These are phyloP conservation scores for Petunia secreta DNA, from an alignment of 257 asterid species.

Conservation along the genomic window DNA sequence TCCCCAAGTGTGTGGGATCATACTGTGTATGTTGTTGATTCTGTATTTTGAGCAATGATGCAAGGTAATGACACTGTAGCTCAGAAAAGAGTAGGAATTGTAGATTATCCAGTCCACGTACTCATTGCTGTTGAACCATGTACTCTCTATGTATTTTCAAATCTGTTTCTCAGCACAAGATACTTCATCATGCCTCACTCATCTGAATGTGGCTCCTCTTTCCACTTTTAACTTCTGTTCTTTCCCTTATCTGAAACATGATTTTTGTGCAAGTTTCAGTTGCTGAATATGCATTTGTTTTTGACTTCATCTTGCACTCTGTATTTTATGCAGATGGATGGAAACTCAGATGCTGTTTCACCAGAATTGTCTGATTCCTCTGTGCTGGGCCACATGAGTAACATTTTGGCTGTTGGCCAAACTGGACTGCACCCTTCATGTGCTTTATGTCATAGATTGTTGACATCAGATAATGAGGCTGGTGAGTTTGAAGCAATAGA, in stretches of 20 bases:
- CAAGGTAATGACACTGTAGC: not conserved
- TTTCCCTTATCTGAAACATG: not conserved
- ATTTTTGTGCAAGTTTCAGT: constrained; percentile 2
- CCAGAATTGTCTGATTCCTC: constrained; percentile 46
- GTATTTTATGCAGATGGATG: constrained; percentile 37
- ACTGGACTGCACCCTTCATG: constrained; percentile 41
- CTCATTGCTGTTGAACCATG: constrained; percentile 3
- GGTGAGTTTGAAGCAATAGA: constrained; percentile 52
- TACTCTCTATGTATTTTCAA: not conserved
- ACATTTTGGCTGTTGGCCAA: constrained; percentile 31
- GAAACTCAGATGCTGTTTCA: constrained; percentile 42
- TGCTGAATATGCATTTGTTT: constrained; percentile 17
- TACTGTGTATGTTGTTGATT: not conserved
- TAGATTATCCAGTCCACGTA: not conserved
- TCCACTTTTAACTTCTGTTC: not conserved
- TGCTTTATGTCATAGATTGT: constrained; percentile 59
- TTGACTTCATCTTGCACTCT: not conserved
- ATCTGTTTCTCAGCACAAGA: not conserved
- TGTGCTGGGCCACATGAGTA: constrained; percentile 32
- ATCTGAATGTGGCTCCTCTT: constrained; percentile 13
- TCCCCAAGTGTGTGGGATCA: too few species aligned
- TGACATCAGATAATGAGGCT: constrained; percentile 45
- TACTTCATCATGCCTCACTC: not conserved
- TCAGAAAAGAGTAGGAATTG: not conserved
- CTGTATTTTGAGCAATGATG: not conserved